phyloP scores from a whole-genome alignment of 2,329 filamentous ascomycete genomes.

The Cercospora sojina region DNA sequence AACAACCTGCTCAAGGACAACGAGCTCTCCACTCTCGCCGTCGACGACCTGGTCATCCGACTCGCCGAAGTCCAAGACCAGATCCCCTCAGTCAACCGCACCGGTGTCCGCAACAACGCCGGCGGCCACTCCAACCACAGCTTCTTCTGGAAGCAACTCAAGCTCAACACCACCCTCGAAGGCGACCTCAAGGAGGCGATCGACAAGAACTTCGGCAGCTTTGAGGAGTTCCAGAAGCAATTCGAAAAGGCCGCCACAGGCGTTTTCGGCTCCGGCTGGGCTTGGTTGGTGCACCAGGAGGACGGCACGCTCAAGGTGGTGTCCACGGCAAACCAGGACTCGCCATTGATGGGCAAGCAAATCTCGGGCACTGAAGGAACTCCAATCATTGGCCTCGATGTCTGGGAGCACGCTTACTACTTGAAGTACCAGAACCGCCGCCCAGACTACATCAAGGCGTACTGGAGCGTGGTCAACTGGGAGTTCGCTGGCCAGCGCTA shows the following conservation, averaged over 20 bases:
- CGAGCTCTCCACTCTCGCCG: slow-evolving; percentile 48
- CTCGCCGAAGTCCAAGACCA: slow-evolving; percentile 55
- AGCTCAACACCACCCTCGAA: slow-evolving; percentile 61
- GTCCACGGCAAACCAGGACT: slow-evolving; percentile 85
- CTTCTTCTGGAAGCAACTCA: slow-evolving; percentile 81
- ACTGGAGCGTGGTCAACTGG: slow-evolving; percentile 80
- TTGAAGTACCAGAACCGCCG: slow-evolving; percentile 78
- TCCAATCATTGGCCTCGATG: slow-evolving; percentile 75
- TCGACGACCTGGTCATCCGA: slow-evolving; percentile 48
- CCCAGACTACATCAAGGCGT: slow-evolving; percentile 70
- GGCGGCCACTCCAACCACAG: slow-evolving; percentile 93
- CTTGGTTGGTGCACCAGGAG: slow-evolving; percentile 70
- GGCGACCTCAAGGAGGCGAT: slow-evolving; percentile 63
- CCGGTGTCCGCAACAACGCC: slow-evolving; percentile 79
- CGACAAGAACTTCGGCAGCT: slow-evolving; percentile 64
- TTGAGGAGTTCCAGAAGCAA: slow-evolving; percentile 64
- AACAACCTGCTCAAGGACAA: slow-evolving; percentile 66
- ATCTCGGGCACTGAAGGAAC: slow-evolving; percentile 54
- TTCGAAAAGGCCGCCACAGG: slow-evolving; percentile 66
- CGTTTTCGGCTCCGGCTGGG: slow-evolving; percentile 84
- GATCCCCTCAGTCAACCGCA: slow-evolving; percentile 65
- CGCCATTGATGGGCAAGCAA: slow-evolving; percentile 40
- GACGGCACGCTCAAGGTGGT: slow-evolving; percentile 65
- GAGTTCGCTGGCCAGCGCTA: slow-evolving; percentile 41
- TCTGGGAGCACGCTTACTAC: slow-evolving; percentile 95